Evolutionary conservation across 371 early-diverging fungal genomes (phyloP).

Genomic region (Coemansia sp.): DNA sequence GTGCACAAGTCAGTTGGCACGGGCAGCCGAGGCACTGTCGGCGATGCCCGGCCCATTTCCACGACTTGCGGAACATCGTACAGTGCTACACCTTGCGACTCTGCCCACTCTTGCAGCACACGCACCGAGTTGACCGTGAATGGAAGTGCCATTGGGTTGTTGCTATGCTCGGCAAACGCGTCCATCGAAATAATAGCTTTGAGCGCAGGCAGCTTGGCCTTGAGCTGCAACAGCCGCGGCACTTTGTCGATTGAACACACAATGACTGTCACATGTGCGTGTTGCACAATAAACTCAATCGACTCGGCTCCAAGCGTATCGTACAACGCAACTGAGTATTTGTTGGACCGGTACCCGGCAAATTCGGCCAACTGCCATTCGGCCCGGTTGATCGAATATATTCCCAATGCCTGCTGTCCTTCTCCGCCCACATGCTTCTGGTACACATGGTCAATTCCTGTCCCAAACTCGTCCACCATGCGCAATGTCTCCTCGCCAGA

Average conservation of each 20-base stretch:
- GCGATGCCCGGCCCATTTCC: slow-evolving; percentile 56
- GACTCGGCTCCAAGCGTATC: slow-evolving; percentile 88
- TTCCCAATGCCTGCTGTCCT: slow-evolving; percentile 56
- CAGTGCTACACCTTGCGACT: slow-evolving; percentile 44
- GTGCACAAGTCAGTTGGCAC: slow-evolving; percentile 77
- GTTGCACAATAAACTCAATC: slow-evolving; percentile 75
- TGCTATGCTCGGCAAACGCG: slow-evolving; percentile 26
- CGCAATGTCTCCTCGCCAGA: slow-evolving; percentile 55
- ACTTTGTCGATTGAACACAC: slow-evolving; percentile 84
- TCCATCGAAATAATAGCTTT: slow-evolving; percentile 80
- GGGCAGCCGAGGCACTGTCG: slow-evolving; percentile 55
- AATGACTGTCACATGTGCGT: slow-evolving; percentile 69
- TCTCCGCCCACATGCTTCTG: slow-evolving; percentile 15
- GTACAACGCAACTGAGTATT: slow-evolving; percentile 83
- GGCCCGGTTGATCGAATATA: slow-evolving; percentile 83
- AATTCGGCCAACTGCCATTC: slow-evolving; percentile 92
- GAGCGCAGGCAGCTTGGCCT: slow-evolving; percentile 59
- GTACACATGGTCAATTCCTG: slow-evolving; percentile 53
- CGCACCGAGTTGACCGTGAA: slow-evolving; percentile 47
- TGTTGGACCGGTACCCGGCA: slow-evolving; percentile 63
- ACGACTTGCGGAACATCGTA: slow-evolving; percentile 63
- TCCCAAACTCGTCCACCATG: slow-evolving; percentile 63
- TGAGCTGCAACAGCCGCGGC: slow-evolving; percentile 62
- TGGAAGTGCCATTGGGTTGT: slow-evolving; percentile 38
- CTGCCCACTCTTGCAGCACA: slow-evolving; percentile 57